Base-by-base conservation (phyloP, 2,329 filamentous ascomycete species). In the Aspergillus brasiliensis region DNA sequence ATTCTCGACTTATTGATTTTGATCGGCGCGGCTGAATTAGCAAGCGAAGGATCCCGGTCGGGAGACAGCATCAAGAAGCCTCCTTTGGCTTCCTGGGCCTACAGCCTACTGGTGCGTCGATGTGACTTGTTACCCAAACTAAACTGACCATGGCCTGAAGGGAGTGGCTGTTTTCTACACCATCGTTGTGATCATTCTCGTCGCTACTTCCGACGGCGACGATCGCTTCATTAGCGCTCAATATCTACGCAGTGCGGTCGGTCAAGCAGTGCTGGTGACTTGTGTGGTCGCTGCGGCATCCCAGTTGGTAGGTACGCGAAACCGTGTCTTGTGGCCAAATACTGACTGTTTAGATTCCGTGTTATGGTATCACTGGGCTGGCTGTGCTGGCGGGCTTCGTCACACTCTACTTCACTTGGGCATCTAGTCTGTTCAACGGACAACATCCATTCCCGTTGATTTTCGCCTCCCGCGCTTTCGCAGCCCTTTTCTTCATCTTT, bases 1-100 rank as follows among this genome's bases (percentile, higher is more conserved):
- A 28, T 76, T 7, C 60, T 83, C 19, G 82, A 85, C 63, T 70
- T 74, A 13, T 53, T 69, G 37, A 73, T 83, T 48, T 59, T 80
- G 15, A 70, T 79, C 34, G 72, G 69, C 5, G 57, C 72, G 8
- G 62, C 68, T 1, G 73, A 76, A 56, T 23, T 76, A 17, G 70
- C 58, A n/a, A 63, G 57, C n/a, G 65, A 62, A 44, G 66, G 65
- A 5, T 15, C 37, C 27, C 63, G 67, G 15, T 55, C 62, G 37
- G 62, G 62, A 25, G 69, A 71, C 34, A 63, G 61, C 37, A 67
- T 58, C 31, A 69, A 61, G 56, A 72, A 69, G 47, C 69, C 67
- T 37, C 53, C 66, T 1, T 27, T 73, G 27, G 48, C 66, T n/a
- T 69, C 65, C 11, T 70, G 73, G 51, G 73, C 70, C 23, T 71